A percentile compares a stretch with the other conserved stretches of the same genome.
Evolutionary conservation across 192 early-diverging fungal genomes (phyloP).

Genomic region (Linnemannia hyalina): DNA sequence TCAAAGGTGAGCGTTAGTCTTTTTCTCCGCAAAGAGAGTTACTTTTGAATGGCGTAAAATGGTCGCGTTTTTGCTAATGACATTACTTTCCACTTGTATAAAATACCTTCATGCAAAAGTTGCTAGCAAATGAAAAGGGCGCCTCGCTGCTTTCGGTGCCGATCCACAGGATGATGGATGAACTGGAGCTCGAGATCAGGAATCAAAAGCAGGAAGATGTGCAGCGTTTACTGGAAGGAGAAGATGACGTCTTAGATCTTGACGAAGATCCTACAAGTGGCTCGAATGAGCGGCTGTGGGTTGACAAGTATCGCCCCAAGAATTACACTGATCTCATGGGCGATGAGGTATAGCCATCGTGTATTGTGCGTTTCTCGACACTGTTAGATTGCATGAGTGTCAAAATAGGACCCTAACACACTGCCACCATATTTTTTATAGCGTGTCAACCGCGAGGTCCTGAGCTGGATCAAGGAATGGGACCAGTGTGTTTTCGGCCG

Average conservation of each 20-base stretch:
- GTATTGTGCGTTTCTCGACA: not conserved
- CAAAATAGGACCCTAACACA: too few relatives aligned
- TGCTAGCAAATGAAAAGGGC: conserved; percentile 12
- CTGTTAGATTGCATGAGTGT: not conserved
- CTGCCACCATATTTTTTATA: conserved; percentile 23
- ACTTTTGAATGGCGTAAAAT: conserved; percentile 25
- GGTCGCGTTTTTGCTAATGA: not conserved
- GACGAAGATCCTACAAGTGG: not conserved
- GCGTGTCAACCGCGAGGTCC: conserved; percentile 86
- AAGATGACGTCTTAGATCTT: not conserved
- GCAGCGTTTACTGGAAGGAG: conserved; percentile 24
- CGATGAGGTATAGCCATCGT: conserved; percentile 73
- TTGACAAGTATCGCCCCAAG: conserved; percentile 90
- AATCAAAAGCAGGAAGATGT: conserved; percentile 42
- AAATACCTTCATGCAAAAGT: conserved; percentile 10
- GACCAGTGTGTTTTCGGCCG: conserved; percentile 93
- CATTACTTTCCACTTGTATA: not conserved
- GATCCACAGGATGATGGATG: conserved; percentile 55
- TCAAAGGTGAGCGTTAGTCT: conserved; percentile 16
- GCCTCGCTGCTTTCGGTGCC: conserved; percentile 25
- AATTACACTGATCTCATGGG: conserved; percentile 90
- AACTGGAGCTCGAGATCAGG: conserved; percentile 45
- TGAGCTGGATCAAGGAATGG: conserved; percentile 98
- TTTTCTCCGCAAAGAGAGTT: conserved; percentile 23
- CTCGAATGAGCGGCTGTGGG: conserved; percentile 69